Evolutionary conservation across 805 yeast genomes (phyloP), one percentile per base, ranked within the genome.

Genomic region (Jamesozyma jinghongensis): DNA sequence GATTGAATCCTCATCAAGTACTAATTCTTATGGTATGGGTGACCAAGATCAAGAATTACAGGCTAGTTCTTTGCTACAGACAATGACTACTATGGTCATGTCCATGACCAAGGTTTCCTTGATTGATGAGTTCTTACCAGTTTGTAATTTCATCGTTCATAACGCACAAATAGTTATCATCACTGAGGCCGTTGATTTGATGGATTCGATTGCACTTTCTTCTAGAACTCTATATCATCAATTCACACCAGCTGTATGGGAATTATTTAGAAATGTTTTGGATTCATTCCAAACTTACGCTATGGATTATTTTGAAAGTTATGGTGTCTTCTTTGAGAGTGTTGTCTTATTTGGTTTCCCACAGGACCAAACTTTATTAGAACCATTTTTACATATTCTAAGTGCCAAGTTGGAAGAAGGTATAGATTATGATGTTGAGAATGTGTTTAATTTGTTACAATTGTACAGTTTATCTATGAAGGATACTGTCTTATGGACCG

Each of bases 11-110:
- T 43, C 52, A n/a, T 20, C 28, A 4, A 40, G 48, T 20, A 52
- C 66, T 11, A 41, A 31, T 10, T 28, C 41, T 2, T 59, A 57
- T 32, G 51, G 57, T 41, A 58, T 56, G 12, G 70, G 66, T 10
- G 72, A 66, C 32, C 69, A 71, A 32, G 87, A 80, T 45, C 81
- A 80, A 53, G 81, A 80, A 42, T 69, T 74, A 52, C 85, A 84
- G 40, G 84, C 80, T 0, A 68, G 75, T 38, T 85, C 86, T 2
- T 64, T 81, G 30, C 56, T 83, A 41, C 78, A 77, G 52, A 82
- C 88, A 5, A 74, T 84, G 74, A 73, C 80, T 14, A 81, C 90
- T 0, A 81, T 84, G 67, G 68, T 80, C 6, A 66, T 79, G 48
- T 74, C 85, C 1, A 81, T 81, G 77, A 75, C 78, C 3, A 66